These are phyloP conservation scores for Xylaria sp. DNA, from an alignment of 2,329 filamentous ascomycete species.

Conservation along the genomic window DNA sequence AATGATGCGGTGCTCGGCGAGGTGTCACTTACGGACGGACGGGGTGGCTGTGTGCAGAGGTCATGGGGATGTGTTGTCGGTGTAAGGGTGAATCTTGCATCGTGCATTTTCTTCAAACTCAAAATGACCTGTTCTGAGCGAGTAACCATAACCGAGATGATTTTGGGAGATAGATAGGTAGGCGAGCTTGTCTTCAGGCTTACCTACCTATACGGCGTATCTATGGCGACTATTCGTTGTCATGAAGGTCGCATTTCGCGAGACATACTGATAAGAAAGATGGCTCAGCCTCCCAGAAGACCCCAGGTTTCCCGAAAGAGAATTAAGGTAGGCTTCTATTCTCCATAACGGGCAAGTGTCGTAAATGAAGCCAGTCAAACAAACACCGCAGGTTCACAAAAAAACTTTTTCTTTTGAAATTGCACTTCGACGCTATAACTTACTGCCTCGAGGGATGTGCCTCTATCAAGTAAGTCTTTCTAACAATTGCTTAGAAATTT, in stretches of 20 bases:
- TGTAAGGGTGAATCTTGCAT: neutral
- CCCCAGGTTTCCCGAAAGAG: too few relatives aligned
- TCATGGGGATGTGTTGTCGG: neutral
- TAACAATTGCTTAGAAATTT: neutral
- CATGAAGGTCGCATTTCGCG: neutral
- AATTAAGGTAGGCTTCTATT: too few relatives aligned
- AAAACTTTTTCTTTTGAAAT: neutral
- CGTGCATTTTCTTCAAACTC: neutral
- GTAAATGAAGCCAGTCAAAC: neutral
- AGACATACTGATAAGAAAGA: neutral
- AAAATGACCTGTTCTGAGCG: neutral
- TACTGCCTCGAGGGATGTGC: neutral
- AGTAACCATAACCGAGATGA: conserved; percentile 3
- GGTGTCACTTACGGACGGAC: neutral
- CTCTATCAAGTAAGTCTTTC: neutral
- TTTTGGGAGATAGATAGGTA: conserved; percentile 28
- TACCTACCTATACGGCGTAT: conserved; percentile 42
- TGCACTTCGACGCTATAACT: neutral
- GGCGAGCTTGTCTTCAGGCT: conserved; percentile 34
- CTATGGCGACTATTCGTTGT: neutral
- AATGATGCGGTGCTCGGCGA: neutral
- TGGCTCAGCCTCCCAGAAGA: too few relatives aligned
- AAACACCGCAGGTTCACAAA: neutral
- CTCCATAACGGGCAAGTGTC: neutral
- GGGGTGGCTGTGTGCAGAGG: conserved; percentile 9